Evolutionary conservation across 805 yeast genomes (phyloP).

Genomic region (Millerozyma miso): DNA sequence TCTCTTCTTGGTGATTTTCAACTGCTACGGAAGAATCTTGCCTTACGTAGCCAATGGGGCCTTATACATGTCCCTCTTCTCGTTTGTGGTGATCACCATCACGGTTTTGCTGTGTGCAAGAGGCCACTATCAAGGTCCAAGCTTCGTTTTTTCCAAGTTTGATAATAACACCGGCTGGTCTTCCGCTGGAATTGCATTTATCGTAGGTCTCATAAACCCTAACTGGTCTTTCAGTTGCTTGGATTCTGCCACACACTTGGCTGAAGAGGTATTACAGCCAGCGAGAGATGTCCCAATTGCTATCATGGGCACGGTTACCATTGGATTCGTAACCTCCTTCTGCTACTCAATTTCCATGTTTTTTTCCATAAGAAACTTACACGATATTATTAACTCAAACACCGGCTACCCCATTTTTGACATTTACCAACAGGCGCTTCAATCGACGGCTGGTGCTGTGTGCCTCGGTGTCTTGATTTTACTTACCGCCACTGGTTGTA

Average conservation of each 20-base stretch:
- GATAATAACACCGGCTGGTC: conserved; percentile 60
- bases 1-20: conserved; percentile 40
- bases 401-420: conserved; percentile 65
- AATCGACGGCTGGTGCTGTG: conserved; percentile 51
- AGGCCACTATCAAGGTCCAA: conserved; percentile 48
- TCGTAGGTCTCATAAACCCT: conserved; percentile 68
- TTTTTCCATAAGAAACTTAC: conserved; percentile 52
- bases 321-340: conserved; percentile 61
- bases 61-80: conserved; percentile 47
- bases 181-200: conserved; percentile 54
- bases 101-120: conserved; percentile 49
- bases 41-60: conserved; percentile 50
- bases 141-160: conserved; percentile 52
- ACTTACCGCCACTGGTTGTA: conserved; percentile 54
- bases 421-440: conserved; percentile 55
- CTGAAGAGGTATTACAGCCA: conserved; percentile 61
- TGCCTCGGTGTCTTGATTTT: conserved; percentile 47
- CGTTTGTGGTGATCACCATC: conserved; percentile 52
- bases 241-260: conserved; percentile 69
- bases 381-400: conserved; percentile 41
- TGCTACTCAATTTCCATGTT: conserved; percentile 53
- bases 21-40: conserved; percentile 47
- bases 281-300: conserved; percentile 58
- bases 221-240: conserved; percentile 67
- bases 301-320: conserved; percentile 57